Conservation (phyloP, 345 rosid species). For the Gossypioides kirkii region DNA sequence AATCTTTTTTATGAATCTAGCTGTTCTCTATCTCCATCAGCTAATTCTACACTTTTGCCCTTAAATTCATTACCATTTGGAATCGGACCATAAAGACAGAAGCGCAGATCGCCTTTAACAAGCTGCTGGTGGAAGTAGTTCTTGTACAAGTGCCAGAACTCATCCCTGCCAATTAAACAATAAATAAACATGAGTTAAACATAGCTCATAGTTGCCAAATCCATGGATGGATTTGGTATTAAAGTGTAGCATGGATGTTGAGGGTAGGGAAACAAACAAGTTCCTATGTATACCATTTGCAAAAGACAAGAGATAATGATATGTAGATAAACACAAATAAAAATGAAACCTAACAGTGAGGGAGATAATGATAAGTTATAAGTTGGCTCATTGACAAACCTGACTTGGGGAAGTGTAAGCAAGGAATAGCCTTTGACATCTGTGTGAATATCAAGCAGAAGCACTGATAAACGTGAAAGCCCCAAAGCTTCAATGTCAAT, state of each 20-base stretch:
- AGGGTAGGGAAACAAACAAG: not conserved
- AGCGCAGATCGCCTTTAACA: conserved; percentile 43
- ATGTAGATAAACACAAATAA: not conserved
- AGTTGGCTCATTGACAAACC: conserved; percentile 31
- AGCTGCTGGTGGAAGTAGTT: conserved; percentile 58
- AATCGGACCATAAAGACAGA: conserved; percentile 67
- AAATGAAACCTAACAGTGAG: not conserved
- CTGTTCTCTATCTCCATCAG: conserved; percentile 17
- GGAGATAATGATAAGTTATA: not conserved
- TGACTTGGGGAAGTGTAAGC: conserved; percentile 85
- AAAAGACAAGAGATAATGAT: not conserved
- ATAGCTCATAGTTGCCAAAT: conserved; percentile 1
- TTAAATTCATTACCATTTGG: conserved; percentile 25
- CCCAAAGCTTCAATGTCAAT: conserved; percentile 75
- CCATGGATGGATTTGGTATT: not conserved
- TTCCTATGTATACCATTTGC: not conserved
- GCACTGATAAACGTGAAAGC: conserved; percentile 55
- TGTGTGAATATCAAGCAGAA: conserved; percentile 56
- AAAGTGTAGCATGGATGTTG: not conserved
- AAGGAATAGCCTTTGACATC: conserved; percentile 81
- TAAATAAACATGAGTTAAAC: not conserved
- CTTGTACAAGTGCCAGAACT: conserved; percentile 85
- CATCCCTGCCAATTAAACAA: conserved; percentile 49
- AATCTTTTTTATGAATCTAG: not conserved
- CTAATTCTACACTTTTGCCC: conserved; percentile 28